Evolutionary conservation across 148 eudicot genomes (phyloP).

Genomic region (Rhododendron ferrugineum): DNA sequence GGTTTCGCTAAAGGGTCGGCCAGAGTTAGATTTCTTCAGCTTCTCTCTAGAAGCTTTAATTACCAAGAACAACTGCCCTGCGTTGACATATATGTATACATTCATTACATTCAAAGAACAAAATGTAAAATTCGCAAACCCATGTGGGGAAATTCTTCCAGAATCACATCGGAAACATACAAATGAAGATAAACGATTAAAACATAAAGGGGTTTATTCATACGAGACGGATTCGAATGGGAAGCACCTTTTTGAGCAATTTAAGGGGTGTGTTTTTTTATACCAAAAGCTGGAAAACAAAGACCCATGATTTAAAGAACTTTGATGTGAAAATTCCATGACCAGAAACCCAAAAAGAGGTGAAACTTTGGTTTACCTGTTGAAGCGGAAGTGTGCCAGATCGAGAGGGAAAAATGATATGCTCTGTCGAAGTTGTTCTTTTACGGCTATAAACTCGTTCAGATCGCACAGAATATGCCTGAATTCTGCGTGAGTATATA

Average conservation of each 20-base stretch:
- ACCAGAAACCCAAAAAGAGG: not conserved
- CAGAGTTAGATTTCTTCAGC: slow-evolving; percentile 53
- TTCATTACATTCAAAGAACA: not conserved
- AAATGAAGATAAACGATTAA: not conserved
- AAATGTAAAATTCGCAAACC: not conserved
- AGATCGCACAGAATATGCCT: not conserved
- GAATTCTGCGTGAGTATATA: not conserved
- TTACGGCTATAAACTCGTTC: not conserved
- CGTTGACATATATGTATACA: not conserved
- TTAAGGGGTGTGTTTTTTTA: not conserved
- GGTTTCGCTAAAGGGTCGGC: slow-evolving; percentile 43
- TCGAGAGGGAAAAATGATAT: not conserved
- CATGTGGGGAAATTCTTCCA: not conserved
- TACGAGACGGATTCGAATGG: not conserved
- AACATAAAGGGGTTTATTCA: not conserved
- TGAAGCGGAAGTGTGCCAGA: slow-evolving; percentile 5
- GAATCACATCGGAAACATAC: not conserved
- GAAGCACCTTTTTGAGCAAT: not conserved
- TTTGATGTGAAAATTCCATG: not conserved
- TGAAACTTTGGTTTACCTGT: not conserved
- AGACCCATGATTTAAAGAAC: not conserved
- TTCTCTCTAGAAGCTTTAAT: slow-evolving; percentile 38
- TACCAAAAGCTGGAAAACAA: not conserved
- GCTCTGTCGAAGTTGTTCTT: not conserved
- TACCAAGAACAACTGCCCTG: slow-evolving; percentile 20